phyloP scores from a whole-genome alignment of 2,329 filamentous ascomycete genomes.

The Fusarium subtropicale region DNA sequence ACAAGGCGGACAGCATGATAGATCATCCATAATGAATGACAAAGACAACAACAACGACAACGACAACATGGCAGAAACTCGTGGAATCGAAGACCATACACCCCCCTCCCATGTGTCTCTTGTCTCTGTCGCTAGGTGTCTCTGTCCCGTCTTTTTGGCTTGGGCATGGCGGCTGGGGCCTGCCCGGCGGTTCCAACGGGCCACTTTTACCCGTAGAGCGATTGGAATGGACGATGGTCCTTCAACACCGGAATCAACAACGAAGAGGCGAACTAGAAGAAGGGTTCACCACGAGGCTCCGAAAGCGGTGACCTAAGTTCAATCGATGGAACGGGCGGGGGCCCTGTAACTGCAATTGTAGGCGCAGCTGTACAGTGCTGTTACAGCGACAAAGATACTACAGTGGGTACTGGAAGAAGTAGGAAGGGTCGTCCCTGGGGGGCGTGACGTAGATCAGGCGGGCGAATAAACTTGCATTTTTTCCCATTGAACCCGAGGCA shows the following conservation, averaged over 20 bases:
- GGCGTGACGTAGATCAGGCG: slow-evolving; percentile 44
- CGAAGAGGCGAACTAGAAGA: slow-evolving; percentile 7
- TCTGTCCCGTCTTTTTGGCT: slow-evolving; percentile 14
- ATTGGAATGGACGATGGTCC: slow-evolving; percentile 14
- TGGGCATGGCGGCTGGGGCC: slow-evolving; percentile 4
- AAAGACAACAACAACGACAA: slow-evolving; percentile 29
- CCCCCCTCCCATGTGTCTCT: slow-evolving; percentile 28
- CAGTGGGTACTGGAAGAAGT: not conserved
- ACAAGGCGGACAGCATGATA: not conserved
- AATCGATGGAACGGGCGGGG: slow-evolving; percentile 7
- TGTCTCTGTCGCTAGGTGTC: not conserved
- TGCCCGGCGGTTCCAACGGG: slow-evolving; percentile 21
- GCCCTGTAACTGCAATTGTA: slow-evolving; percentile 2
- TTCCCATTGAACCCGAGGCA: slow-evolving; percentile 27
- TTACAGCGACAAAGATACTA: not conserved
- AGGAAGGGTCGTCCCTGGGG: slow-evolving; percentile 14
- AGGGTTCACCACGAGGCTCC: slow-evolving; percentile 44
- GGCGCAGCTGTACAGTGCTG: not conserved
- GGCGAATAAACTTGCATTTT: slow-evolving; percentile 30
- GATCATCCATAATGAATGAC: slow-evolving; percentile 12
- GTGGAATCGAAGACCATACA: slow-evolving; percentile 35
- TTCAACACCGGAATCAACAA: slow-evolving; percentile 36
- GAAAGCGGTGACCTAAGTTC: slow-evolving; percentile 43
- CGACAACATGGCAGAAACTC: slow-evolving; percentile 31
- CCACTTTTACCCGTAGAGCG: slow-evolving; percentile 47